Evolutionary conservation across 176 grass and related monocot species (phyloP), one percentile per base, ranked within the genome.

Genomic region (Carex littledalei): DNA sequence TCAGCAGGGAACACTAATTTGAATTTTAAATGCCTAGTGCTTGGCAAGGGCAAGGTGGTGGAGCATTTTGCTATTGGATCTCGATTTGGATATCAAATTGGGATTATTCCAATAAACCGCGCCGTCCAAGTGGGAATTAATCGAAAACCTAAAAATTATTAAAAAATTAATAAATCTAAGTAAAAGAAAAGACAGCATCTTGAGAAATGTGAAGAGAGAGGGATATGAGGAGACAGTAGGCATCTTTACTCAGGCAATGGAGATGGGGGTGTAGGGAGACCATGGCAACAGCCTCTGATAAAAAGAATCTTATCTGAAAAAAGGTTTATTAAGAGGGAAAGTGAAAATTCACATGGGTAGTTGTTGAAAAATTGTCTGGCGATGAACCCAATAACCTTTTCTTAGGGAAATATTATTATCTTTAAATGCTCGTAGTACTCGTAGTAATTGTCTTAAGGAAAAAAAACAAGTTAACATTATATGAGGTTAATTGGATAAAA

Each of bases 111-210:
- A 79, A 6, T 10, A 66, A 66, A n/a, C 71, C 37, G 63, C 58
- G 63, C 62, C 62, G 0, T 84, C 63, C 67, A 62, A 80, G 64
- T 78, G 74, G 71, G 74, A 52, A 77, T 77, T 78, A 78, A 75
- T 75, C 43, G 61, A 78, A 70, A 82, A 78, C 81, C 85, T 41
- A 84, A 37, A 88, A 83, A 78, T 88, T 71, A 87, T 87, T 87
- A 87, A 69, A 70, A 85, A 76, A 50, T 80, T 85, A 79, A 84
- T 72, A 79, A 50, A 79, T 64, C 66, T 85, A 87, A 84, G 84
- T 83, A 90, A 47, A 94, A 87, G 79, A 93, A 87, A 97, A 97
- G 85, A 77, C 88, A 89, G 91, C 84, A 94, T 90, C 89, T 91
- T 63, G 88, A 58, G 85, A 91, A 84, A 63, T 78, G 80, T 35